Evolutionary conservation across 352 stramenopile species (phyloP).

Genomic region (Stephanocyclus meneghinianus): DNA sequence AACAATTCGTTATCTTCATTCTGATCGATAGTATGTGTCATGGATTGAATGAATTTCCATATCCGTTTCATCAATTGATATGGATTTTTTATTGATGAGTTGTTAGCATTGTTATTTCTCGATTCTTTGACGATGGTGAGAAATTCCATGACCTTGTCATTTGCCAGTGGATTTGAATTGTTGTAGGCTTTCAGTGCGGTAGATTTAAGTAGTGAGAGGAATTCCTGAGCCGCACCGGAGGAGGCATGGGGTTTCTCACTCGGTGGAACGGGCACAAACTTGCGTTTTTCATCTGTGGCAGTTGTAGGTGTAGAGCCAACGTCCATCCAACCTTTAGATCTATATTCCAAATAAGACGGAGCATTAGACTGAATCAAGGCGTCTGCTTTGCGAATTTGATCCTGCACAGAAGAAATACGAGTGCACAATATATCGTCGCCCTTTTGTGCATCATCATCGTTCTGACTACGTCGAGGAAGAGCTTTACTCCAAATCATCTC

Average conservation of each 20-base stretch:
- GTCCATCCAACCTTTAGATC: slow-evolving; percentile 19
- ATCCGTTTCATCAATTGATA: slow-evolving; percentile 13
- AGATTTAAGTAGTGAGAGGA: slow-evolving; percentile 4
- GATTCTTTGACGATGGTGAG: not conserved
- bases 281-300: not conserved
- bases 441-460: not conserved
- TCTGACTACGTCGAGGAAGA: not conserved
- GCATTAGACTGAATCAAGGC: slow-evolving; percentile 27
- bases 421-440: not conserved
- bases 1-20: not conserved
- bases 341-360: slow-evolving; percentile 25
- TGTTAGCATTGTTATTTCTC: not conserved
- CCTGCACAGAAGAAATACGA: not conserved
- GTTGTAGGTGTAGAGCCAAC: not conserved
- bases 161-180: slow-evolving; percentile 6
- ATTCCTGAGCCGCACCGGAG: not conserved
- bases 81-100: not conserved
- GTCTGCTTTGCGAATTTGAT: slow-evolving; percentile 26
- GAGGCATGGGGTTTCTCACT: slow-evolving; percentile 10
- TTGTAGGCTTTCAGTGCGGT: not conserved
- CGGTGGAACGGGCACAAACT: not conserved
- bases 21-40: not conserved
- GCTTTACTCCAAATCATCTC: not conserved
- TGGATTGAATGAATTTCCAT: not conserved
- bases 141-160: slow-evolving; percentile 1